These are phyloP conservation scores for Huntiella decipiens DNA, from an alignment of 2,329 filamentous ascomycete species.

Conservation along the genomic window DNA sequence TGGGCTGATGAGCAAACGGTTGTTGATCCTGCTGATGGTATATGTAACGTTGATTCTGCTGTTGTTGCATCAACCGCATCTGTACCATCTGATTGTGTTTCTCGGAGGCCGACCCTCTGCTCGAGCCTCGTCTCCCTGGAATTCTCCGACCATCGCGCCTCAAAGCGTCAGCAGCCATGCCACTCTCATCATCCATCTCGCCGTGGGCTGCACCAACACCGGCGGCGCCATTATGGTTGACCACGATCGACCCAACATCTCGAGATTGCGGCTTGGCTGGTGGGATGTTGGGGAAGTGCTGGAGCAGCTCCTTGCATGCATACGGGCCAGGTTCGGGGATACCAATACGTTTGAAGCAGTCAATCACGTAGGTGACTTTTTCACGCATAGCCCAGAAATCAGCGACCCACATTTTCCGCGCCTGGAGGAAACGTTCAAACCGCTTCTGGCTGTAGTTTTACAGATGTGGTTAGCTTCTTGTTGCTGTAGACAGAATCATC, in stretches of 20 bases:
- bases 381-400: constrained; percentile 11
- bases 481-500: background rate
- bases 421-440: constrained; percentile 47
- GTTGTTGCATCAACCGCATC: constrained; percentile 5
- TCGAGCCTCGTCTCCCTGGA: background rate
- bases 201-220: background rate
- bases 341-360: constrained; percentile 10
- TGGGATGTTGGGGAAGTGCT: constrained; percentile 5
- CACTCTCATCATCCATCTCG: background rate
- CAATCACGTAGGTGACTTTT: constrained; percentile 7
- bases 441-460: constrained; percentile 38
- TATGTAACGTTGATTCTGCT: constrained; percentile 1
- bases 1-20: background rate
- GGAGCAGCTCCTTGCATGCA: constrained; percentile 6
- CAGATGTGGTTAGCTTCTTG: background rate
- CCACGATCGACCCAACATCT: constrained; percentile 6
- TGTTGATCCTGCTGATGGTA: background rate
- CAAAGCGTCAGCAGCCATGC: background rate
- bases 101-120: background rate
- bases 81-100: constrained; percentile 4
- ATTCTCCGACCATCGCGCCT: background rate
- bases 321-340: constrained; percentile 11
- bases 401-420: constrained; percentile 26
- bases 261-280: constrained; percentile 5
- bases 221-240: background rate